Base-by-base conservation (phyloP, 768 basidiomycete species). In the Sistotremastrum niveocremeum region DNA sequence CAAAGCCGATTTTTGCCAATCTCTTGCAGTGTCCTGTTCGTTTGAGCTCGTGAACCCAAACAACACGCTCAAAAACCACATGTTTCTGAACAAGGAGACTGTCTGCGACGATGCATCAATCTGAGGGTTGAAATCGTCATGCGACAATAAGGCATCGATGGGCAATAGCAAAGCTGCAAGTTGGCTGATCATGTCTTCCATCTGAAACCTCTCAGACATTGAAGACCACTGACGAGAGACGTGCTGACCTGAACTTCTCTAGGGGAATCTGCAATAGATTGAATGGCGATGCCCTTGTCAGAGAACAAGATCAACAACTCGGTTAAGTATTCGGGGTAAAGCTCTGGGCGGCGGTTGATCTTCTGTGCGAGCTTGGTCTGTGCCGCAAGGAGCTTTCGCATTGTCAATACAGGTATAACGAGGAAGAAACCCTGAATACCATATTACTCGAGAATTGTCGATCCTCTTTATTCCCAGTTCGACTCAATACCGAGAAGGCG, bases 51-150 rank as follows among this genome's bases (percentile, higher is more conserved):
- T 81, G 53, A 97, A 84, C 20, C 81, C 75, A 55, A 94, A 90
- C 10, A 94, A 73, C 29, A 85, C 75, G 58, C 87, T 90, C 12
- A 97, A 63, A 62, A 93, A 90, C 94, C 94, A 99, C 64, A 91
- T 71, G 56, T 88, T 90, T 39, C 91, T 77, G 73, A 95, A 98
- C 20, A 89, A 66, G 4, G 77, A 67, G 7, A 83, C 77, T 8
- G 88, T 58, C 28, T 77, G 77, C 4, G 76, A 57, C 1, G 79
- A 69, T 12, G 78, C 62, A 30, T 70, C 62, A 11, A 68, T 44
- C 34, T 78, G 72, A 2, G 83, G 77, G 39, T 72, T 69, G 60
- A 84, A 85, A 49, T 81, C 77, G 9, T 62, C 54, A 54, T 90
- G 86, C 34, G 71, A 65, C 28, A 99, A 71, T 28, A 95, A 72